phyloP scores from a whole-genome alignment of 768 basidiomycete genomes.

The Ramaria rubella region DNA sequence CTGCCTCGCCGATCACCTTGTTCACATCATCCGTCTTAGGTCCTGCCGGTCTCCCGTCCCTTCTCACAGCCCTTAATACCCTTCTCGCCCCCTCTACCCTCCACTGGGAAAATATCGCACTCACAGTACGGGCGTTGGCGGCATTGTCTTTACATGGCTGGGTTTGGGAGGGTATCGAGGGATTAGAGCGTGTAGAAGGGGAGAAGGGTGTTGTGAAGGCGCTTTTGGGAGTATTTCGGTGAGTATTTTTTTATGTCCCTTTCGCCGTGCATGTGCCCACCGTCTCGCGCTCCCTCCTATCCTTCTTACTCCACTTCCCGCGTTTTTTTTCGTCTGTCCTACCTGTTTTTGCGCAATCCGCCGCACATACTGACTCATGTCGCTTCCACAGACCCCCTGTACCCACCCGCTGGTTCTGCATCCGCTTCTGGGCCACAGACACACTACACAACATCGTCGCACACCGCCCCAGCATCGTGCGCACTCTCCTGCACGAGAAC shows the following conservation, averaged over 20 bases:
- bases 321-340: too few relatives aligned
- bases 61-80: neutral
- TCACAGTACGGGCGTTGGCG: constrained; percentile 1
- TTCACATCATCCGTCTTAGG: neutral
- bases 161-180: neutral
- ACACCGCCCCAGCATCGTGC: neutral
- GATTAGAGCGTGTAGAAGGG: neutral
- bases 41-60: neutral
- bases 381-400: neutral
- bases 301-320: neutral
- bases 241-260: neutral
- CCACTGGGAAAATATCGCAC: neutral
- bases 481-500: neutral
- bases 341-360: too few relatives aligned
- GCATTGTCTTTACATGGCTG: neutral
- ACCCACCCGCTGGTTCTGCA: constrained; percentile 3
- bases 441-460: neutral
- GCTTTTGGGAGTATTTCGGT: constrained; percentile 4
- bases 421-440: constrained; percentile 3
- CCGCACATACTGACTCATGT: neutral
- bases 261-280: neutral
- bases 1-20: too few relatives aligned
- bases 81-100: neutral
- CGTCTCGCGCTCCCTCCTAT: neutral
- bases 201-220: neutral